These are phyloP conservation scores for Gossypium anomalum DNA, from an alignment of 345 rosid genomes.

Conservation along the genomic window DNA sequence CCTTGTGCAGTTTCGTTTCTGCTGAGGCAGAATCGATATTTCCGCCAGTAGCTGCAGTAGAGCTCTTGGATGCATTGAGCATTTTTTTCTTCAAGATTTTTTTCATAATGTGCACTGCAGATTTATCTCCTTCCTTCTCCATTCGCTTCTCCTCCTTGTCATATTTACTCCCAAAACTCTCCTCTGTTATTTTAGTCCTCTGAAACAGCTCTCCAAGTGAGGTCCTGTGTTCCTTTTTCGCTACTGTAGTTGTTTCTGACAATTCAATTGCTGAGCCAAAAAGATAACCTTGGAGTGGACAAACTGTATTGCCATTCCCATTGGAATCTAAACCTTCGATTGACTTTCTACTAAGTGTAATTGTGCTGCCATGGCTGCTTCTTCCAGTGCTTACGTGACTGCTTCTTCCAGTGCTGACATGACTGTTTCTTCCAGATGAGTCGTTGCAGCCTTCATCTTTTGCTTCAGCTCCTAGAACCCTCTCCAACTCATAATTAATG, in stretches of 20 bases:
- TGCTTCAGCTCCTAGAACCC: slow-evolving; percentile 59
- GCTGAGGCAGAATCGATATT: slow-evolving; percentile 45
- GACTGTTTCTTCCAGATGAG: slow-evolving; percentile 67
- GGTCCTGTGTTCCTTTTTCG: slow-evolving; percentile 62
- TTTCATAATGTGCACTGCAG: slow-evolving; percentile 52
- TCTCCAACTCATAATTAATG: slow-evolving; percentile 69
- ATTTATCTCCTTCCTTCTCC: slow-evolving; percentile 61
- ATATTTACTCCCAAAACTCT: slow-evolving; percentile 30
- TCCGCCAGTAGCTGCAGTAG: slow-evolving; percentile 31
- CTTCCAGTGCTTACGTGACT: slow-evolving; percentile 68
- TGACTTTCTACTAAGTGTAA: slow-evolving; percentile 65
- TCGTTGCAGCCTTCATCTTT: slow-evolving; percentile 51
- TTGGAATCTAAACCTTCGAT: slow-evolving; percentile 46
- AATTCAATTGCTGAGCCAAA: slow-evolving; percentile 66
- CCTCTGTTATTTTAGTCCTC: slow-evolving; percentile 55
- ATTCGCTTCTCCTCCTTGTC: slow-evolving; percentile 49
- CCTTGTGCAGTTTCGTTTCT: slow-evolving; percentile 70
- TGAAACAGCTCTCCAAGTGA: slow-evolving; percentile 80
- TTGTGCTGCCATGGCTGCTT: slow-evolving; percentile 73
- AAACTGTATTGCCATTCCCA: slow-evolving; percentile 43
- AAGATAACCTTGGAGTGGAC: slow-evolving; percentile 74
- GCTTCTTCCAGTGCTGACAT: slow-evolving; percentile 66
- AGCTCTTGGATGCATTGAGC: slow-evolving; percentile 48
- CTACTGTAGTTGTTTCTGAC: slow-evolving; percentile 51
- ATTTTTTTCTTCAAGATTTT: slow-evolving; percentile 58